Conservation (phyloP, 176 grass and related monocot species). For the Carex littledalei region DNA sequence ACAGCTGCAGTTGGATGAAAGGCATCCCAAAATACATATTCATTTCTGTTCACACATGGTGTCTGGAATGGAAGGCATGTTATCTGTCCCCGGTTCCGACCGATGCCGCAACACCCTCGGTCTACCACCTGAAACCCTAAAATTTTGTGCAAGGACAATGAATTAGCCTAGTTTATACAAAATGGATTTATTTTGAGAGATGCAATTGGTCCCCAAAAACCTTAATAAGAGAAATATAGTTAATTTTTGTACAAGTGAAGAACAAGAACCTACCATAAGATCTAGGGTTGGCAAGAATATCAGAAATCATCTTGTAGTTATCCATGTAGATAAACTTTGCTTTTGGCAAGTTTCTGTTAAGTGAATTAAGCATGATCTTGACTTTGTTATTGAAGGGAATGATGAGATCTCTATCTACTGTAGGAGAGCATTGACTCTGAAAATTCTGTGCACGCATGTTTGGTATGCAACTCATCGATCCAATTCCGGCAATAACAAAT, state of each 20-base stretch:
- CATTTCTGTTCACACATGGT: slow-evolving; percentile 56
- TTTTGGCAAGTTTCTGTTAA: slow-evolving; percentile 49
- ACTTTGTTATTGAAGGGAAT: slow-evolving; percentile 71
- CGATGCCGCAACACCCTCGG: slow-evolving; percentile 82
- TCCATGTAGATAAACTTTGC: slow-evolving; percentile 86
- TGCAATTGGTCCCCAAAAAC: background rate
- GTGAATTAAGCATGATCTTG: slow-evolving; percentile 57
- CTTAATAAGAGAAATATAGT: background rate
- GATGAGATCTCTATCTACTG: slow-evolving; percentile 70
- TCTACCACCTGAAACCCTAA: slow-evolving; percentile 69
- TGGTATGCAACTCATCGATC: slow-evolving; percentile 91
- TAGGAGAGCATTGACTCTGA: slow-evolving; percentile 50
- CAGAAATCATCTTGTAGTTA: slow-evolving; percentile 63
- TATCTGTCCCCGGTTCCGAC: slow-evolving; percentile 68
- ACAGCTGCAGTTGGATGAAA: slow-evolving; percentile 91
- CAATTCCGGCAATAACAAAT: slow-evolving; percentile 70
- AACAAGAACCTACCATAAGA: slow-evolving; percentile 45
- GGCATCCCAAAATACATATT: slow-evolving; percentile 95
- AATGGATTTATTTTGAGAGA: background rate
- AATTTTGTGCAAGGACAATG: background rate
- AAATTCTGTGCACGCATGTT: slow-evolving; percentile 59
- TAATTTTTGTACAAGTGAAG: too few species aligned
- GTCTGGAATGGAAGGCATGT: slow-evolving; percentile 83
- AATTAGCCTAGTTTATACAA: background rate
- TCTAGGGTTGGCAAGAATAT: slow-evolving; percentile 51